phyloP scores from a whole-genome alignment of 495 filamentous ascomycete species.

The Penicillium canariense region DNA sequence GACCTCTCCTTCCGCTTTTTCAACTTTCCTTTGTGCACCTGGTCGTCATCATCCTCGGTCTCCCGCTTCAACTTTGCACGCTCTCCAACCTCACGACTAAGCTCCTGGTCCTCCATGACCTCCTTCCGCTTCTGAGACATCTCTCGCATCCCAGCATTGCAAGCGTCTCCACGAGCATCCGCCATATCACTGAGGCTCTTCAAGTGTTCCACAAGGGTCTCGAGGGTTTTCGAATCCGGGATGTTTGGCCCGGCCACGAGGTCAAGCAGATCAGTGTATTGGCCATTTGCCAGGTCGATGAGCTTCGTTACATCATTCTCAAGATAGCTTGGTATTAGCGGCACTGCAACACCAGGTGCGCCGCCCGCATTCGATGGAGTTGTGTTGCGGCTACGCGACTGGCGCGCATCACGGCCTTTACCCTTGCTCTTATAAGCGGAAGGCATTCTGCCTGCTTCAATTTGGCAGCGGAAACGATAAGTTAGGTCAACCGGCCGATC shows the following conservation, averaged over 20 bases:
- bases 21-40: slow-evolving; percentile 43
- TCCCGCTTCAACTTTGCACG: slow-evolving; percentile 51
- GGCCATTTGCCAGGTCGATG: slow-evolving; percentile 52
- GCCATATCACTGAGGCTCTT: slow-evolving; percentile 64
- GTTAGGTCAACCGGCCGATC: neutral
- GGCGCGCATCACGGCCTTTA: slow-evolving; percentile 67
- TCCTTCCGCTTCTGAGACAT: slow-evolving; percentile 63
- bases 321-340: slow-evolving; percentile 53
- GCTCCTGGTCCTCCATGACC: slow-evolving; percentile 51
- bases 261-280: slow-evolving; percentile 74
- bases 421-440: slow-evolving; percentile 66
- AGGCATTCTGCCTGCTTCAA: slow-evolving; percentile 36
- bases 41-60: slow-evolving; percentile 56
- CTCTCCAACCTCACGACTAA: slow-evolving; percentile 41
- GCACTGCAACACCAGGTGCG: slow-evolving; percentile 45
- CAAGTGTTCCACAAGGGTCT: slow-evolving; percentile 64
- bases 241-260: slow-evolving; percentile 62
- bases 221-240: slow-evolving; percentile 71
- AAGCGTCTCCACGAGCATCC: slow-evolving; percentile 57
- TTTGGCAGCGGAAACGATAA: neutral
- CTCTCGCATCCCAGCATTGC: slow-evolving; percentile 71
- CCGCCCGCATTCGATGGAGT: slow-evolving; percentile 65
- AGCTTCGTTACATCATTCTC: slow-evolving; percentile 66
- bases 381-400: slow-evolving; percentile 80
- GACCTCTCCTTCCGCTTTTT: slow-evolving; percentile 55